Conservation (phyloP, 192 early-diverging fungal genomes). For the Coemansia sp. region DNA sequence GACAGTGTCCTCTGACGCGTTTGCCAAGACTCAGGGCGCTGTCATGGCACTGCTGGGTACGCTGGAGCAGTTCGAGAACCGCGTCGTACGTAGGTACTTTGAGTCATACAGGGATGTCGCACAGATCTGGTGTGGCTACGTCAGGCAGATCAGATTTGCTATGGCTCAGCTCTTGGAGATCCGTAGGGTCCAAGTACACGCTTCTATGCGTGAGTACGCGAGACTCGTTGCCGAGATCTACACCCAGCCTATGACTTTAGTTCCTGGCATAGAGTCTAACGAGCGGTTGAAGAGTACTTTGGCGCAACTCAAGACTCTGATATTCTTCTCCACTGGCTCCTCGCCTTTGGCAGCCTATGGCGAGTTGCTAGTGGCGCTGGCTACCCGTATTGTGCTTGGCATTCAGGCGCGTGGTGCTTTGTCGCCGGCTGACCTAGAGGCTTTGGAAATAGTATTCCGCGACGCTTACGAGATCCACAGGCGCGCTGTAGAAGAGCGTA, state of each 20-base stretch:
- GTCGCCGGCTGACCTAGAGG: conserved; percentile 23
- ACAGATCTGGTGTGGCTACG: conserved; percentile 45
- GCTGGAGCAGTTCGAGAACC: conserved; percentile 41
- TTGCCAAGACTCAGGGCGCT: not conserved
- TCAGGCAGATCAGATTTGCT: conserved; percentile 18
- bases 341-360: conserved; percentile 32
- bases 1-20: not conserved
- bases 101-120: conserved; percentile 43
- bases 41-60: conserved; percentile 26
- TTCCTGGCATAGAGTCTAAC: conserved; percentile 8
- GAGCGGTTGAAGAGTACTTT: conserved; percentile 7
- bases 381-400: conserved; percentile 21
- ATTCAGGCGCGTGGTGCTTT: conserved; percentile 42
- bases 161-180: conserved; percentile 30
- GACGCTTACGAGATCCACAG: conserved; percentile 45
- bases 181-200: conserved; percentile 1
- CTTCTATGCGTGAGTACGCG: conserved; percentile 9
- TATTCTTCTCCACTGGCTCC: conserved; percentile 22
- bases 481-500: conserved; percentile 36
- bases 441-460: conserved; percentile 29
- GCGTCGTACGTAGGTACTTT: conserved; percentile 39
- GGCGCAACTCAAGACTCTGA: conserved; percentile 35
- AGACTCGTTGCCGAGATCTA: conserved; percentile 19
- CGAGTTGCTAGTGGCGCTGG: conserved; percentile 28
- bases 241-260: conserved; percentile 21